phyloP scores from a whole-genome alignment of 2,329 filamentous ascomycete species.

The Fusarium proliferatum region DNA sequence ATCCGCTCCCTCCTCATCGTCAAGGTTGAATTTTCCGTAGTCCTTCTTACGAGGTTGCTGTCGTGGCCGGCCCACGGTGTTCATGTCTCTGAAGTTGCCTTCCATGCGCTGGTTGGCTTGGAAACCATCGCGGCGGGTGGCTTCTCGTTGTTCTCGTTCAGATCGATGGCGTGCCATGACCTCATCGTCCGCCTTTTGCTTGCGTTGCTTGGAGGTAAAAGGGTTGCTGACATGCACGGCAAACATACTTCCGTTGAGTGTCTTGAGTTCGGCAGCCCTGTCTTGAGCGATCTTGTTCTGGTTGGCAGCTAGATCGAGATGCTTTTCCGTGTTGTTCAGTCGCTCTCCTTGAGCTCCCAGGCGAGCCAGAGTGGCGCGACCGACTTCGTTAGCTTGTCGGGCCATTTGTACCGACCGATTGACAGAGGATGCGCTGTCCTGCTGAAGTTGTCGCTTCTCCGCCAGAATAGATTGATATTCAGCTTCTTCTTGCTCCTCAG shows the following conservation, averaged over 20 bases:
- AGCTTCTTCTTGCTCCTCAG: constrained; percentile 79
- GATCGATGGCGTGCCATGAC: constrained; percentile 75
- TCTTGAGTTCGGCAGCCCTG: constrained; percentile 84
- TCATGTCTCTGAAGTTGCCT: constrained; percentile 57
- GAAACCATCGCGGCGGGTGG: constrained; percentile 66
- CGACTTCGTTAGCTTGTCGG: constrained; percentile 63
- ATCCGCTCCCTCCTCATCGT: constrained; percentile 70
- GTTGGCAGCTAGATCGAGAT: constrained; percentile 82
- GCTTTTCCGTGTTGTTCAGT: constrained; percentile 83
- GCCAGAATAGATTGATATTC: constrained; percentile 72
- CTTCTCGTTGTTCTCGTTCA: constrained; percentile 73
- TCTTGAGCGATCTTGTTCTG: constrained; percentile 82
- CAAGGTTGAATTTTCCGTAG: constrained; percentile 77
- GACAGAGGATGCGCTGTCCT: constrained; percentile 69
- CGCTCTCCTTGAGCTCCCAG: constrained; percentile 83
- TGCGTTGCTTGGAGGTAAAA: constrained; percentile 77
- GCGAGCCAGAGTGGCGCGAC: constrained; percentile 76
- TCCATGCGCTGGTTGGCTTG: constrained; percentile 66
- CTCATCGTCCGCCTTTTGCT: constrained; percentile 72
- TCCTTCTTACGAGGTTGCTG: constrained; percentile 54
- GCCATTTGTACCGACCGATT: constrained; percentile 56
- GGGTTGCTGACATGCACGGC: constrained; percentile 82
- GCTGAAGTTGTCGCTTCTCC: constrained; percentile 75
- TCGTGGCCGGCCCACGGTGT: constrained; percentile 42
- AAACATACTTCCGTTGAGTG: constrained; percentile 90